Conservation (phyloP, 495 filamentous ascomycete species). For the Antarctomyces pellizariae region DNA sequence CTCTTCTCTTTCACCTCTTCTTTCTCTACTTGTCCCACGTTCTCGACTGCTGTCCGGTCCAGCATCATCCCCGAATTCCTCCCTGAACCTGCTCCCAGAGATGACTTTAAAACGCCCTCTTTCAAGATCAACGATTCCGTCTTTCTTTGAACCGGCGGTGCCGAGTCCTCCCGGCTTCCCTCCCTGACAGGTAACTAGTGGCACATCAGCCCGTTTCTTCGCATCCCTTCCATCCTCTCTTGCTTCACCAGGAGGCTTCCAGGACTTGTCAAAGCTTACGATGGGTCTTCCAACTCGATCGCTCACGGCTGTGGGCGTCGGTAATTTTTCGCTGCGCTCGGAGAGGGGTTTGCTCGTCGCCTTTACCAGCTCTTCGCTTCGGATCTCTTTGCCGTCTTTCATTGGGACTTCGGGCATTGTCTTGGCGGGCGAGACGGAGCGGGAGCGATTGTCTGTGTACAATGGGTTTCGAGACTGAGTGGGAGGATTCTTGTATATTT, state of each 20-base stretch:
- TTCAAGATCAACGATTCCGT: too few relatives aligned
- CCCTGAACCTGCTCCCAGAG: too few relatives aligned
- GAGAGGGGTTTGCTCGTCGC: conserved; percentile 80
- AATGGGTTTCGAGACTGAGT: conserved; percentile 49
- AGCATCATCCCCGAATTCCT: too few relatives aligned
- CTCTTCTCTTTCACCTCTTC: too few relatives aligned
- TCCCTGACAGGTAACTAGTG: too few relatives aligned
- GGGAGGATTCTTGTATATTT: conserved; percentile 58
- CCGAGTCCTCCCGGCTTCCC: conserved; percentile 20
- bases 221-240: conserved; percentile 1
- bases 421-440: too few relatives aligned
- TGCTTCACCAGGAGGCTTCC: conserved; percentile 43
- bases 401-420: conserved; percentile 18
- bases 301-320: conserved; percentile 68
- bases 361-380: conserved; percentile 61
- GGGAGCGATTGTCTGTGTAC: conserved; percentile 41
- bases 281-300: conserved; percentile 68
- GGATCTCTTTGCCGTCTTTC: conserved; percentile 59
- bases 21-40: too few relatives aligned
- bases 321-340: conserved; percentile 65
- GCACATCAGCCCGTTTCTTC: conserved; percentile 27
- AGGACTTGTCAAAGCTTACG: conserved; percentile 72
- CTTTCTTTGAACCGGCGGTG: conserved; percentile 12
- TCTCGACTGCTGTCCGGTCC: too few relatives aligned
- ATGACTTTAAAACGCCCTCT: too few relatives aligned